These are phyloP conservation scores for Leccinum boreale DNA, from an alignment of 768 basidiomycete genomes.

Conservation along the genomic window DNA sequence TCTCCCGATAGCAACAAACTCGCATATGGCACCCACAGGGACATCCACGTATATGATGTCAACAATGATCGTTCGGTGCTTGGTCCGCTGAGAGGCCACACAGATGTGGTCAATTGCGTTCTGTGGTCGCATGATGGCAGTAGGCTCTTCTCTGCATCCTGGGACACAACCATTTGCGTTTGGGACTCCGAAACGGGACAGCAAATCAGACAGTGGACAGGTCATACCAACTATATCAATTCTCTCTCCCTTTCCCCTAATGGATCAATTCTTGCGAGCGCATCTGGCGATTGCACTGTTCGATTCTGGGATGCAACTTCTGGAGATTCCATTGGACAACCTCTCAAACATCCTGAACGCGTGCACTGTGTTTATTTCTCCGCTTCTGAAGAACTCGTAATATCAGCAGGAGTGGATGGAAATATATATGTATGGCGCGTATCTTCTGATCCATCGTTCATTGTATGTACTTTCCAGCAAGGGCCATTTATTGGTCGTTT, in stretches of 20 bases:
- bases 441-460: background rate
- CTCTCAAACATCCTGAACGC: background rate
- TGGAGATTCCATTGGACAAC: background rate
- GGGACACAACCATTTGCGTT: no score
- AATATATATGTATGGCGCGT: background rate
- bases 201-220: background rate
- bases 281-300: background rate
- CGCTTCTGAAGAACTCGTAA: background rate
- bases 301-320: background rate
- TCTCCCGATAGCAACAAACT: no score
- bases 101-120: no score
- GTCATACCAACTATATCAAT: background rate
- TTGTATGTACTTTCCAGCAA: no score
- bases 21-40: no score
- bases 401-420: background rate
- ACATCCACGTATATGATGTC: no score
- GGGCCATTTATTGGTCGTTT: no score
- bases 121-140: no score
- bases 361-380: background rate
- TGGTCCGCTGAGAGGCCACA: no score
- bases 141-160: no score
- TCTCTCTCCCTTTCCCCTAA: background rate
- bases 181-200: no score
- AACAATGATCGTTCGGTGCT: no score
- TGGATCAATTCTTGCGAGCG: background rate